Base-by-base conservation (phyloP, 805 yeast species). In the Wickerhamiella brachini region DNA sequence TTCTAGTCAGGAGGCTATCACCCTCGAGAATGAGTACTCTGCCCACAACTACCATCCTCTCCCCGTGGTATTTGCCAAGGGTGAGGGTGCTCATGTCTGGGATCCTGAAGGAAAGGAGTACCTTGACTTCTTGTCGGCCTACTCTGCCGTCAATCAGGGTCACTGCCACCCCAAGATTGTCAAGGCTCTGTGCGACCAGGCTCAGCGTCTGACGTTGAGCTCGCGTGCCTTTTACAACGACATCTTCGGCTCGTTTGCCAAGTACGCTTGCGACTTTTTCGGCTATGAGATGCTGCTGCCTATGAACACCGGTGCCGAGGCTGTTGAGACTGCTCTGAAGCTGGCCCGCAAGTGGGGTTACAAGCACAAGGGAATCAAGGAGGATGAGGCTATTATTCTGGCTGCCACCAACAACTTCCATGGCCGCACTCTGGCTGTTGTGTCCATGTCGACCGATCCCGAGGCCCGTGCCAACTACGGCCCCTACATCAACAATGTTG, bases 261-360 rank as follows among this genome's bases (percentile, higher is more conserved):
- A 88, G 67, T 90, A 77, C 63, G 74, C 87, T 54, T 87, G 96
- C 50, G 93, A 88, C 65, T 89, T 71, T 65, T 90, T 90, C 72
- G 77, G 81, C 64, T 90, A 86, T 69, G 97, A 90, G 62, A 81
- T 80, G 83, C 90, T 90, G 10, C 73, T 90, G 65, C 97, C 97
- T 58, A 90, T 89, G 97, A 90, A 90, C 73, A 90, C 97, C 13
- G 97, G 97, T 65, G 97, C 97, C 41, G 97, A 90, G 71, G 97
- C 97, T 9, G 97, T 90, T 43, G 97, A 90, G 72, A 86, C 96
- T 42, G 95, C 85, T 26, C 73, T 90, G 65, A 90, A 90, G 69
- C 73, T 90, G 54, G 97, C 97, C 49, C 82, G 97, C 77, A 82
- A 90, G 73, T 90, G 97, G 97, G 97, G 97, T 51, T 90, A 89